A percentile compares a stretch with the other conserved stretches of the same genome.
These are phyloP conservation scores for Hericium rajendrae DNA, from an alignment of 768 basidiomycete genomes.

Conservation along the genomic window DNA sequence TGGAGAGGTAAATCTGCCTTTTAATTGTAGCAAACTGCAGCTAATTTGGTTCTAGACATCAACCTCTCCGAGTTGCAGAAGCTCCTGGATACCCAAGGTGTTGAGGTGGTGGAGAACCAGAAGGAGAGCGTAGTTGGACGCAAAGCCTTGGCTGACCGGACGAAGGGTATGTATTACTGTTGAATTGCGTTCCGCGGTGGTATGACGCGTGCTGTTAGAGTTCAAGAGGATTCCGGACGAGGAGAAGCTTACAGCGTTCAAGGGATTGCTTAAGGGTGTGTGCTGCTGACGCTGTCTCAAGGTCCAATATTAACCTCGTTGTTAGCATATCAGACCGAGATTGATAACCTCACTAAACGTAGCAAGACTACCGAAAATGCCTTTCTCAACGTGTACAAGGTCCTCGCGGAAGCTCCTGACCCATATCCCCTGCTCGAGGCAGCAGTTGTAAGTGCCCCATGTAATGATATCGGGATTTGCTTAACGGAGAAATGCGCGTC, in stretches of 20 bases:
- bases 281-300: neutral
- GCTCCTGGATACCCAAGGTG: conserved; percentile 82
- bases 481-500: neutral
- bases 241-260: conserved; percentile 82
- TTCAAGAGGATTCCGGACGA: conserved; percentile 93
- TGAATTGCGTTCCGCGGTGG: neutral
- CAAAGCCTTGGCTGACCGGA: conserved; percentile 91
- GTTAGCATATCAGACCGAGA: conserved; percentile 90
- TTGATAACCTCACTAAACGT: conserved; percentile 89
- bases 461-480: neutral
- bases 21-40: neutral
- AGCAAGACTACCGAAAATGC: conserved; percentile 90
- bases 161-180: conserved; percentile 59
- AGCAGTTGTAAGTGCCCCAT: conserved; percentile 55
- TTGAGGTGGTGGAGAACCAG: conserved; percentile 97
- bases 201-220: conserved; percentile 38
- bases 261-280: conserved; percentile 79
- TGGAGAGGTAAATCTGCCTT: conserved; percentile 62
- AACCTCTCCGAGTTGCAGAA: conserved; percentile 87
- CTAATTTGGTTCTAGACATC: conserved; percentile 45
- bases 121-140: conserved; percentile 93
- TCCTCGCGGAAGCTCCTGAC: conserved; percentile 93
- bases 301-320: neutral
- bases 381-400: conserved; percentile 94
- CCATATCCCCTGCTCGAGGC: conserved; percentile 94